Conservation (phyloP, 257 asterid genomes). For the Lavandula angustifolia region DNA sequence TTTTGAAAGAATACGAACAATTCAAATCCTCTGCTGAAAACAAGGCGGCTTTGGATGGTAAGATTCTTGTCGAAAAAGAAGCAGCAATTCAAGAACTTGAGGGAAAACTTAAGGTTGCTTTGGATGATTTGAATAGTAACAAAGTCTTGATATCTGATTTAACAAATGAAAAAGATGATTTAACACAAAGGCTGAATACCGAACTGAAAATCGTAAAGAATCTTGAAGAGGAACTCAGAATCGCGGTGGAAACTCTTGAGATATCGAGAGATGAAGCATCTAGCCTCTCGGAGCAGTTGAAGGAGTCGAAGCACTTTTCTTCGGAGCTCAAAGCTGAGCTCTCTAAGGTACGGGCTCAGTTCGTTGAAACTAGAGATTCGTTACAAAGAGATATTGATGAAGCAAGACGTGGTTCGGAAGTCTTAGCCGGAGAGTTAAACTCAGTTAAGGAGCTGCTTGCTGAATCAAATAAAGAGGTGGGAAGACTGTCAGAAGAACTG, state of each 20-base stretch:
- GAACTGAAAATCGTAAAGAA: constrained; percentile 53
- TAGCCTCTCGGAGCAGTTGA: constrained; percentile 49
- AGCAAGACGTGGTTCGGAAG: constrained; percentile 42
- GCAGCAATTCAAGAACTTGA: constrained; percentile 45
- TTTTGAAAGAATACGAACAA: constrained; percentile 49
- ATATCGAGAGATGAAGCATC: constrained; percentile 56
- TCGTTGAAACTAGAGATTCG: constrained; percentile 48
- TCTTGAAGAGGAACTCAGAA: constrained; percentile 53
- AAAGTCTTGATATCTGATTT: constrained; percentile 49
- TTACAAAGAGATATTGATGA: constrained; percentile 50
- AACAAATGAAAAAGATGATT: constrained; percentile 49
- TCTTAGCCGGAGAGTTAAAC: constrained; percentile 50
- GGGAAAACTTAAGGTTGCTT: constrained; percentile 55
- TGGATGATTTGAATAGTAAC: constrained; percentile 41
- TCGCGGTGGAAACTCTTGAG: constrained; percentile 43
- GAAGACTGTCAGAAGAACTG: constrained; percentile 44
- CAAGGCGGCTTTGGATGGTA: constrained; percentile 63
- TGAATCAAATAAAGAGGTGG: constrained; percentile 48
- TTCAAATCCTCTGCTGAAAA: constrained; percentile 51
- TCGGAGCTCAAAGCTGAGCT: constrained; percentile 59
- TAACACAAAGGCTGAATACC: constrained; percentile 44
- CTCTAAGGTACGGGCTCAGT: constrained; percentile 47
- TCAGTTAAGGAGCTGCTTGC: constrained; percentile 48
- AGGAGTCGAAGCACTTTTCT: constrained; percentile 51
- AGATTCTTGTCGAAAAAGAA: constrained; percentile 55